Conservation (phyloP, 768 basidiomycete genomes). For the Mrakia hoshinonis region DNA sequence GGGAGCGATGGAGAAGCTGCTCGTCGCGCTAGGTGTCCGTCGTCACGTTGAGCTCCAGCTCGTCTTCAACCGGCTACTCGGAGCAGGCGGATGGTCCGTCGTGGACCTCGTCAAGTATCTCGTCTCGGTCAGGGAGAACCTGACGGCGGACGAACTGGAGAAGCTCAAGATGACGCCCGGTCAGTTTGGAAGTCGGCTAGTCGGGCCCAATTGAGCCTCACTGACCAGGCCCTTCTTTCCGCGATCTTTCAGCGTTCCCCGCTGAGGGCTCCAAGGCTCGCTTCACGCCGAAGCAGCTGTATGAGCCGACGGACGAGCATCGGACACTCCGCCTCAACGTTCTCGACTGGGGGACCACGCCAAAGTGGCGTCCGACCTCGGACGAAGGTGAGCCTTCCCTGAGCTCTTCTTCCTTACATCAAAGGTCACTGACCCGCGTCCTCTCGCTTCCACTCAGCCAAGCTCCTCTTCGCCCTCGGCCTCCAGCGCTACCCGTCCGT, state of each 20-base stretch:
- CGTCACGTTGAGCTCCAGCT: slow-evolving; percentile 61
- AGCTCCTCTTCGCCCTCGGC: slow-evolving; percentile 59
- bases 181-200: not conserved
- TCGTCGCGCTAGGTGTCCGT: slow-evolving; percentile 65
- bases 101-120: slow-evolving; percentile 66
- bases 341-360: slow-evolving; percentile 68
- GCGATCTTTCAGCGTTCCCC: slow-evolving; percentile 52
- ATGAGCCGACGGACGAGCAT: slow-evolving; percentile 70
- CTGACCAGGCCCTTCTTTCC: not conserved
- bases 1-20: slow-evolving; percentile 57
- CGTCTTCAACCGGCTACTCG: slow-evolving; percentile 61
- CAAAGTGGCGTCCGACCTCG: slow-evolving; percentile 69
- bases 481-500: slow-evolving; percentile 56
- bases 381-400: slow-evolving; percentile 77
- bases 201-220: not conserved
- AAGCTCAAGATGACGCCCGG: slow-evolving; percentile 50
- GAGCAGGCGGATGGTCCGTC: slow-evolving; percentile 36
- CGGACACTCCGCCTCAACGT: slow-evolving; percentile 67
- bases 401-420: not conserved
- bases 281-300: slow-evolving; percentile 49
- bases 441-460: slow-evolving; percentile 59
- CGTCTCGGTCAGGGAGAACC: slow-evolving; percentile 61
- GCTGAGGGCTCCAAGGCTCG: slow-evolving; percentile 32
- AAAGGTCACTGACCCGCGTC: not conserved
- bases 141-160: slow-evolving; percentile 54